Percentiles rank a stretch among this genome's conserved stretches.
Conservation (phyloP, 306 rosid genomes). For the Betula pendula region DNA sequence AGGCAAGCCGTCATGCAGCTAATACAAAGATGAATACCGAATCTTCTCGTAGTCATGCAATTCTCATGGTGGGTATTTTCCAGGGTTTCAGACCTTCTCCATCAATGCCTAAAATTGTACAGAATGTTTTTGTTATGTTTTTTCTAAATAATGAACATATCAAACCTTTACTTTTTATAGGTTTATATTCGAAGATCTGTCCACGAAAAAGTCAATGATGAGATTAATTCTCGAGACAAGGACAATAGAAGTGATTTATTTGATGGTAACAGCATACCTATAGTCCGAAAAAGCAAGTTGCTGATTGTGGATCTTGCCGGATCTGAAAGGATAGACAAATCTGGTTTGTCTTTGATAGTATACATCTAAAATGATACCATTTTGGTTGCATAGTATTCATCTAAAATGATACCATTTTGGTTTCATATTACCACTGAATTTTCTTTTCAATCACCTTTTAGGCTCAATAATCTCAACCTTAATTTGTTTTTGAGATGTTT, state of each 20-base stretch:
- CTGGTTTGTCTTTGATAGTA: conserved; percentile 44
- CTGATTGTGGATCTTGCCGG: conserved; percentile 76
- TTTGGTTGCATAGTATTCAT: background rate
- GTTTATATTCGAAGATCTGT: conserved; percentile 55
- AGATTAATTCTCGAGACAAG: conserved; percentile 32
- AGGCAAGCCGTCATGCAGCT: conserved; percentile 65
- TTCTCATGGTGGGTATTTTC: conserved; percentile 49
- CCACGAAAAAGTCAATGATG: conserved; percentile 36
- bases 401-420: background rate
- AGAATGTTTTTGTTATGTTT: background rate
- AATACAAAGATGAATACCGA: conserved; percentile 67
- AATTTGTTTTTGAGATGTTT: background rate
- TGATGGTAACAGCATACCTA: conserved; percentile 39
- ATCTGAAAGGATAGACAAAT: conserved; percentile 73
- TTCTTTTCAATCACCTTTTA: background rate
- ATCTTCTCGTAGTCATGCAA: conserved; percentile 73
- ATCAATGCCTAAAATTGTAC: conserved; percentile 6
- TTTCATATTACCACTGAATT: background rate
- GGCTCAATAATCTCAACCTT: background rate
- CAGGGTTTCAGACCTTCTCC: background rate
- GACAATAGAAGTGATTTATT: conserved; percentile 23
- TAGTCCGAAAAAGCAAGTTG: conserved; percentile 67
- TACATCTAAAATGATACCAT: background rate
- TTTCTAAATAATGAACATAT: background rate
- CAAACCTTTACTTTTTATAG: conserved; percentile 27